Evolutionary conservation across 495 filamentous ascomycete genomes (phyloP).

Genomic region (Clohesyomyces aquaticus): DNA sequence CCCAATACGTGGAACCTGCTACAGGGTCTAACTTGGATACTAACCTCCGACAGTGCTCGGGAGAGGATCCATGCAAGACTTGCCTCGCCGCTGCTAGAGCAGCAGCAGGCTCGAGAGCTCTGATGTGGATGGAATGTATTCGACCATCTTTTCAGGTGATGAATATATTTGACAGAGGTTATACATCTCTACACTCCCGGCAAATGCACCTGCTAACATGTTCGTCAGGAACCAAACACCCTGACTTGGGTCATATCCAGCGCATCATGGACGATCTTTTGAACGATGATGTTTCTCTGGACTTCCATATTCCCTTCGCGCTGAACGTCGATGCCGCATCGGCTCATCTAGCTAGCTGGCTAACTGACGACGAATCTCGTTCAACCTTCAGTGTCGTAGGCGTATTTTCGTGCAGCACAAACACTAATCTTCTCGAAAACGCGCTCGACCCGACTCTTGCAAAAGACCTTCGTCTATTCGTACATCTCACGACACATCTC

Average conservation of each 20-base stretch:
- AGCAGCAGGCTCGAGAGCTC: conserved; percentile 18
- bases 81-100: conserved; percentile 22
- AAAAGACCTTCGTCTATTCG: conserved; percentile 26
- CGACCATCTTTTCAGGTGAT: conserved; percentile 23
- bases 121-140: conserved; percentile 32
- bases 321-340: conserved; percentile 32
- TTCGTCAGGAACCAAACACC: not conserved
- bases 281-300: conserved; percentile 27
- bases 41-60: conserved; percentile 28
- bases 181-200: not conserved
- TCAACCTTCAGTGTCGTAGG: conserved; percentile 27
- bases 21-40: not conserved
- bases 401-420: conserved; percentile 30
- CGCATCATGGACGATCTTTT: conserved; percentile 20
- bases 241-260: conserved; percentile 14
- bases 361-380: conserved; percentile 13
- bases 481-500: conserved; percentile 29
- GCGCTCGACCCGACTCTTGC: conserved; percentile 24
- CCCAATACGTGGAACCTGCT: not conserved
- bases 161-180: conserved; percentile 21
- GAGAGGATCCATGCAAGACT: conserved; percentile 33
- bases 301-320: conserved; percentile 31
- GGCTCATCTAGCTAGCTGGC: conserved; percentile 29
- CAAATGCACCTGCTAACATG: not conserved
- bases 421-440: conserved; percentile 27